Conservation (phyloP, 768 basidiomycete genomes). For the Paxillus involutus region DNA sequence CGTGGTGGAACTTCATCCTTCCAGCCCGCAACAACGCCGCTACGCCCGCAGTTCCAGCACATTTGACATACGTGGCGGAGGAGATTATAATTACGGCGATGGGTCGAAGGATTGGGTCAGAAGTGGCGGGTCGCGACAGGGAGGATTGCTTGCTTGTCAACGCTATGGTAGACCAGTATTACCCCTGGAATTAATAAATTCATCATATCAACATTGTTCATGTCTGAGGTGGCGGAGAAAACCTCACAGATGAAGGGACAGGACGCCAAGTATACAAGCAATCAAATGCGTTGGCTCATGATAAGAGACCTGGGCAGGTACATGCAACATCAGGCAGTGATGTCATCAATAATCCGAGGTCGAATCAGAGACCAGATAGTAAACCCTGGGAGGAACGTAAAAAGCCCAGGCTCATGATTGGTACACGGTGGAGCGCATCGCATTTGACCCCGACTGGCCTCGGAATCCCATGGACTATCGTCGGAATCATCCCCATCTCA, state of each 20-base stretch:
- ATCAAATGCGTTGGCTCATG: neutral
- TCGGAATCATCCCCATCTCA: neutral
- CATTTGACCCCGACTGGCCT: neutral
- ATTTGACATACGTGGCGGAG: neutral
- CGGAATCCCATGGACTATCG: neutral
- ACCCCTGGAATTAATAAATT: neutral
- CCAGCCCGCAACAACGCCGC: conserved; percentile 7
- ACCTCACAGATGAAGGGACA: neutral
- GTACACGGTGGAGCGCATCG: neutral
- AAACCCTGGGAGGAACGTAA: neutral
- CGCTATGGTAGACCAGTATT: no score
- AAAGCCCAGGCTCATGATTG: neutral
- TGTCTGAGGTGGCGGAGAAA: neutral
- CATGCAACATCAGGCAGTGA: neutral
- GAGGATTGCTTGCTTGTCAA: no score
- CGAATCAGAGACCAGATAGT: neutral
- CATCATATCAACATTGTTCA: neutral
- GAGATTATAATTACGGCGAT: neutral
- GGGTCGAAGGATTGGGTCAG: neutral
- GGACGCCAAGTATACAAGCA: neutral
- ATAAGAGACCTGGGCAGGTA: neutral
- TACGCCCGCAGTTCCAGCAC: conserved; percentile 5
- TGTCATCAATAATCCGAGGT: neutral
- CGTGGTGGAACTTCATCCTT: no score
- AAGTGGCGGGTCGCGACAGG: neutral